Evolutionary conservation across 2,329 filamentous ascomycete species (phyloP).

Genomic region (Furcasterigmium sp.): DNA sequence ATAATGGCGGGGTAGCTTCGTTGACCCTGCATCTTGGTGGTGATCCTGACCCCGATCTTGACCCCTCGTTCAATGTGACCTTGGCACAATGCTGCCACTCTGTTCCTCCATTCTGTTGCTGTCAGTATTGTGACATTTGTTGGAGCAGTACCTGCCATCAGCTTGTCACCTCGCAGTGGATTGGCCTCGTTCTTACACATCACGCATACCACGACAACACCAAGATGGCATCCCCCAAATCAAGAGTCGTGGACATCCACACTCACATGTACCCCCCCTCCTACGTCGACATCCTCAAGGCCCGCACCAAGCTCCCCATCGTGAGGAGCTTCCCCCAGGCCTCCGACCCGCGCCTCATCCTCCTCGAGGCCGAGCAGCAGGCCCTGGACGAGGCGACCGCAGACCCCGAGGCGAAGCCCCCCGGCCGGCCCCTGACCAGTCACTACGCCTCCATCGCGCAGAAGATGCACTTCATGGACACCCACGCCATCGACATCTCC

Average conservation of each 20-base stretch:
- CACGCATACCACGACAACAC: not conserved
- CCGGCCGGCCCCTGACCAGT: conserved; percentile 75
- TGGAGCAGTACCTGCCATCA: too few species aligned
- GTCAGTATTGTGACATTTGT: too few species aligned
- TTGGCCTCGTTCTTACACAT: not conserved
- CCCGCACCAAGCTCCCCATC: conserved; percentile 60
- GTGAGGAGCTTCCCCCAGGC: conserved; percentile 59
- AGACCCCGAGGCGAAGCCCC: conserved; percentile 50
- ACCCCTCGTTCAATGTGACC: too few species aligned
- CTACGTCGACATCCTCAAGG: conserved; percentile 56
- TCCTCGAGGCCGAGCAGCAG: conserved; percentile 48
- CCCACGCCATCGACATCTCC: conserved; percentile 74
- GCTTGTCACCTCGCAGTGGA: not conserved
- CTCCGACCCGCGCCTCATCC: conserved; percentile 58
- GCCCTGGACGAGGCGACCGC: conserved; percentile 44
- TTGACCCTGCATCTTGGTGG: too few species aligned
- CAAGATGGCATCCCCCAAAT: conserved; percentile 1
- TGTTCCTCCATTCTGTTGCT: too few species aligned
- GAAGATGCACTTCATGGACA: conserved; percentile 85
- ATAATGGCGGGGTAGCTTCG: conserved; percentile 3
- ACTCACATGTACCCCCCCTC: conserved; percentile 65
- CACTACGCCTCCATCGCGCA: conserved; percentile 77
- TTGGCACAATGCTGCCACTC: too few species aligned
- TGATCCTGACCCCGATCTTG: too few species aligned
- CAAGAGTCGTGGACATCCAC: conserved; percentile 58